Percentiles rank a stretch among this genome's conserved stretches.
Conservation (phyloP, 176 grass and related monocot genomes). For the Coix lacrymajobi region DNA sequence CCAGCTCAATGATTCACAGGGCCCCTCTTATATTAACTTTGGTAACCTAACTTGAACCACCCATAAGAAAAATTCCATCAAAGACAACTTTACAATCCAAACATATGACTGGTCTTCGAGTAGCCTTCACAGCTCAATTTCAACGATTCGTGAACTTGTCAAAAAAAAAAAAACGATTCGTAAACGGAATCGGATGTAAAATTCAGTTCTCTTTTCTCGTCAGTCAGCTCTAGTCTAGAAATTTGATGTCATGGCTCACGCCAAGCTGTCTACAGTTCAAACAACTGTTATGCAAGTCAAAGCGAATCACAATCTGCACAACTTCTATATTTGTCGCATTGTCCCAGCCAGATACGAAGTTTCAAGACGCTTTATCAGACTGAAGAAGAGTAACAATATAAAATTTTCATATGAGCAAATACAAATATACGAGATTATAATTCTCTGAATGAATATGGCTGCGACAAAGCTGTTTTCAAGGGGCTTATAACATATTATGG, state of each 20-base stretch:
- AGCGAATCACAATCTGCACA: neutral
- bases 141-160: no score
- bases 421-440: constrained; percentile 33
- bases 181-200: neutral
- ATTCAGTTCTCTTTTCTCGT: neutral
- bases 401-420: constrained; percentile 27
- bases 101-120: neutral
- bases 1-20: neutral
- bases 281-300: neutral
- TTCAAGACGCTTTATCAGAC: constrained; percentile 1
- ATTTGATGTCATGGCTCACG: constrained; percentile 4
- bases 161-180: no score
- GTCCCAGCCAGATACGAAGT: neutral
- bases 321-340: neutral
- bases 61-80: neutral
- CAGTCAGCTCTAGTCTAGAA: constrained; percentile 4
- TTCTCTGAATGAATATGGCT: neutral
- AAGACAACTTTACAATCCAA: neutral
- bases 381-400: neutral
- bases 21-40: neutral
- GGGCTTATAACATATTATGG: constrained; percentile 43
- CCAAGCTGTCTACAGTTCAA: constrained; percentile 13
- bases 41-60: constrained; percentile 33
- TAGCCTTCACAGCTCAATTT: neutral
- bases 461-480: constrained; percentile 14